Evolutionary conservation across 2,329 filamentous ascomycete genomes (phyloP).

Genomic region (Cladosporium sp.): DNA sequence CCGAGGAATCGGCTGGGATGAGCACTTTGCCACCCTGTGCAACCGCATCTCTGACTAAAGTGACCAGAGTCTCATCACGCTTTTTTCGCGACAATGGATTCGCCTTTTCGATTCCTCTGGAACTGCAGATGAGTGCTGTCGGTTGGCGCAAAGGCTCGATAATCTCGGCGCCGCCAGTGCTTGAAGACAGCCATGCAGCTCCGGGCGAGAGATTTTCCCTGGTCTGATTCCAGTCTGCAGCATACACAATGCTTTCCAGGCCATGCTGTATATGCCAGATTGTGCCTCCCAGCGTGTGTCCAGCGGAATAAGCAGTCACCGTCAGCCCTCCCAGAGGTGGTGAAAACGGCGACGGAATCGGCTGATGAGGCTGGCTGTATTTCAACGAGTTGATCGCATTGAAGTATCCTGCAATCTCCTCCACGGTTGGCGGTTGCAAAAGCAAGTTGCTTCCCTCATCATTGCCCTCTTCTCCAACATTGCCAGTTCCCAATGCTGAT

Average conservation of each 20-base stretch:
- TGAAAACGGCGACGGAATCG: constrained; percentile 80
- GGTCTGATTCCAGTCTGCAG: constrained; percentile 98
- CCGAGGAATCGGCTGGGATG: constrained; percentile 92
- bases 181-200: constrained; percentile 87
- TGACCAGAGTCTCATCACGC: constrained; percentile 80
- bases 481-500: constrained; percentile 62
- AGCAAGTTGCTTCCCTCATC: constrained; percentile 52
- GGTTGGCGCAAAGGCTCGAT: constrained; percentile 92
- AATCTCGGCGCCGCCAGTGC: constrained; percentile 81
- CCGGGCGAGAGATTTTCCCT: constrained; percentile 92
- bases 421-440: constrained; percentile 69
- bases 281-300: constrained; percentile 91
- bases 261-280: constrained; percentile 99
- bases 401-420: constrained; percentile 93
- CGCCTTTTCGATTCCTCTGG: constrained; percentile 71
- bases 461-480: constrained; percentile 32
- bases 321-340: constrained; percentile 87
- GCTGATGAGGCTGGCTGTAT: constrained; percentile 95
- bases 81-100: constrained; percentile 67
- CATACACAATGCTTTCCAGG: constrained; percentile 94
- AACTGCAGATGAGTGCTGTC: constrained; percentile 90
- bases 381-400: constrained; percentile 87
- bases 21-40: constrained; percentile 84
- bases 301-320: constrained; percentile 94
- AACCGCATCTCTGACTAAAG: constrained; percentile 77